Evolutionary conservation across 768 basidiomycete species (phyloP), one percentile per base, ranked within the genome.

Genomic region (Mycena polygramma): DNA sequence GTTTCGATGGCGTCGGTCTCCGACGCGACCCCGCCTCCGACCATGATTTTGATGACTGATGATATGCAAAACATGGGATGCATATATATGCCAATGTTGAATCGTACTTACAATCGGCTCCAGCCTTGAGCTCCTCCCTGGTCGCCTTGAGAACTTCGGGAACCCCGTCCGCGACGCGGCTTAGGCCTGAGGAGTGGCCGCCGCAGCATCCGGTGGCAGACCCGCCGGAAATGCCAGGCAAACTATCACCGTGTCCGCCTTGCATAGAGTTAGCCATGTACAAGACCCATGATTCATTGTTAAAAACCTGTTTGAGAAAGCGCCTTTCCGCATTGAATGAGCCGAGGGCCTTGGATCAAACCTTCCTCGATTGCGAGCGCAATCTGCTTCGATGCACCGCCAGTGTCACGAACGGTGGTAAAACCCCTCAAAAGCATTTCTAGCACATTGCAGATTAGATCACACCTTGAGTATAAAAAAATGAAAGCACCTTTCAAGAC

Each of bases 1-100:
- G 79, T 81, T 70, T 85, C 83, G 52, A 86, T 83, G 1, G 78
- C 79, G 69, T 86, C 85, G 8, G 85, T 83, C 48, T 81, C 81
- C 26, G 78, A 80, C 1, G 81, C 80, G 2, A 86, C 84, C 1
- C 85, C 85, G 35, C 85, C 84, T 19, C 83, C 81, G 37, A 77
- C 77, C 76, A 81, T 81, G 22, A 83, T 77, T 59, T 85, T 84
- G 74, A 85, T 83, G 73, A 81, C 75, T 76, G 24, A 17, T 41
- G 15, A 2, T 52, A 15, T 60, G 15, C 35, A 17, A n/a, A 19
- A 30, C 5, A 9, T 22, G 19, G 20, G 30, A 49, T 41, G 24
- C 17, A 26, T n/a, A n/a, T n/a, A 35, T 11, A 36, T 19, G 55
- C 19, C 22, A 52, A n/a, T 26, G 39, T n/a, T n/a, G 6, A 58